These are phyloP conservation scores for Cicer cuneatum DNA, from an alignment of 306 rosid genomes.

Conservation along the genomic window DNA sequence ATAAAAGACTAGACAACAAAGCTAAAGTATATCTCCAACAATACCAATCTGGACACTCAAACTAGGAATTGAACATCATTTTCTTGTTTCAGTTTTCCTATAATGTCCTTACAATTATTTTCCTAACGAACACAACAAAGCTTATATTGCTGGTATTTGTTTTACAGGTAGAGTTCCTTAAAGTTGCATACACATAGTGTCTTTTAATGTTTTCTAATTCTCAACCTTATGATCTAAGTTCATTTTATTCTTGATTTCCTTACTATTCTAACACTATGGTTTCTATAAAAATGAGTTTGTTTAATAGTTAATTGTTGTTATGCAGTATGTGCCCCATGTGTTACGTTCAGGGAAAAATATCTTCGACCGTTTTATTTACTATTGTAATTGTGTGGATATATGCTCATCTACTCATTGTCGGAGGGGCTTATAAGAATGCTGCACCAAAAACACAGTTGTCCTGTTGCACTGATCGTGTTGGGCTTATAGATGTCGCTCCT, in stretches of 20 bases:
- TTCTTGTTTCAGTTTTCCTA: no score
- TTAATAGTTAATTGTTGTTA: slow-evolving; percentile 42
- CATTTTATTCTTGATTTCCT: slow-evolving; percentile 22
- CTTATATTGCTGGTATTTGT: slow-evolving; percentile 74
- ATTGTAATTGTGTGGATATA: slow-evolving; percentile 88
- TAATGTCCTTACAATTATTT: no score
- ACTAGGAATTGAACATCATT: no score
- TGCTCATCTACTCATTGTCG: slow-evolving; percentile 93
- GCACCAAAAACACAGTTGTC: slow-evolving; percentile 76
- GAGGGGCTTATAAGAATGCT: slow-evolving; percentile 83
- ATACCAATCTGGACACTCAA: no score
- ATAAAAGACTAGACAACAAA: no score
- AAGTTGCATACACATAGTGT: not conserved
- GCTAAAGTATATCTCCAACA: no score
- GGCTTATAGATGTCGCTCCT: slow-evolving; percentile 84
- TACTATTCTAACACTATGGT: slow-evolving; percentile 27
- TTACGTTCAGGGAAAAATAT: slow-evolving; percentile 54
- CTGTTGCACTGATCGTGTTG: slow-evolving; percentile 97
- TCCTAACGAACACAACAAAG: no score
- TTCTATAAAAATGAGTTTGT: slow-evolving; percentile 31
- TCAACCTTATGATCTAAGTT: slow-evolving; percentile 29
- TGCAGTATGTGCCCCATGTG: slow-evolving; percentile 94
- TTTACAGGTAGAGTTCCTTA: slow-evolving; percentile 72
- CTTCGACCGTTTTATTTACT: slow-evolving; percentile 77
- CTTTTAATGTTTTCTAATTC: slow-evolving; percentile 4